Conservation (phyloP, 805 yeast species). For the Sporopachydermia quercuum region DNA sequence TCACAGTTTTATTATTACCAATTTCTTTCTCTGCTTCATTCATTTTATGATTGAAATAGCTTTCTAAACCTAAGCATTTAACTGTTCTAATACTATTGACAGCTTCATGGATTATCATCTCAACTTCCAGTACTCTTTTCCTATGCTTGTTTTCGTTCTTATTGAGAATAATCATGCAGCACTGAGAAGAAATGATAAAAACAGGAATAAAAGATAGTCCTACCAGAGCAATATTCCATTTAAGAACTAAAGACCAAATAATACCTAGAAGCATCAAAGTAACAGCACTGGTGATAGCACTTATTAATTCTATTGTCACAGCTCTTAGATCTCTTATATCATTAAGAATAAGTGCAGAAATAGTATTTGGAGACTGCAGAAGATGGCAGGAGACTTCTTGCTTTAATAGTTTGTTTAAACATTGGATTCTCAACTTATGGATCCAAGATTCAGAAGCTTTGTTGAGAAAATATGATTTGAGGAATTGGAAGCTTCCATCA, state of each 20-base stretch:
- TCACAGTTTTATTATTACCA: constrained; percentile 24
- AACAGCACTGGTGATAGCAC: constrained; percentile 36
- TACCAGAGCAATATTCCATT: constrained; percentile 81
- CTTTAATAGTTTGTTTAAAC: constrained; percentile 32
- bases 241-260: constrained; percentile 61
- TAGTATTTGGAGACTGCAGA: constrained; percentile 24
- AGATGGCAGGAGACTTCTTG: constrained; percentile 44
- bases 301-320: constrained; percentile 46
- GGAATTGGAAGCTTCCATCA: constrained; percentile 45
- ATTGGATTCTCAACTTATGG: constrained; percentile 29
- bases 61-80: constrained; percentile 35
- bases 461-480: constrained; percentile 34
- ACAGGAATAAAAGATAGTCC: constrained; percentile 66
- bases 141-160: constrained; percentile 47
- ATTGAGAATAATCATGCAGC: constrained; percentile 38
- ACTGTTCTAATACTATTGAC: constrained; percentile 51
- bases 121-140: constrained; percentile 21
- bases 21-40: constrained; percentile 18
- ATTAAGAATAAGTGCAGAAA: constrained; percentile 58
- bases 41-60: constrained; percentile 30
- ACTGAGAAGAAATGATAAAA: constrained; percentile 33
- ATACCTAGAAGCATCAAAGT: constrained; percentile 45
- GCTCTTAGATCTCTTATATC: constrained; percentile 68
- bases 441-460: constrained; percentile 60
- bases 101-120: constrained; percentile 28